Evolutionary conservation across 1,284 basidiomycete genomes (phyloP).

Genomic region (Entoloma clypeatum): DNA sequence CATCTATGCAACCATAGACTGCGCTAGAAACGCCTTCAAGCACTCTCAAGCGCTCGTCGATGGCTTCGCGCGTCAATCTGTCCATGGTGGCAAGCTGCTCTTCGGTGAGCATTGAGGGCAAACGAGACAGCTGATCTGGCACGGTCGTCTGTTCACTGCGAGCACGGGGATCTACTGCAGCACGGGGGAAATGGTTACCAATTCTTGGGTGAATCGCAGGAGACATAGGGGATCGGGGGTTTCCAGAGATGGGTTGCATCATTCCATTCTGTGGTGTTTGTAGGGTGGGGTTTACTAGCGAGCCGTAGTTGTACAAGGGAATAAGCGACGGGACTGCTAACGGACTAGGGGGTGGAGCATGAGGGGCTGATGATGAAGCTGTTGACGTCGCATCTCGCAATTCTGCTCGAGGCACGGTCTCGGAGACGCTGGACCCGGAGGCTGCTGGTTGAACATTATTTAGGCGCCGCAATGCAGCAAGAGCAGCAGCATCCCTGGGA

Average conservation of each 20-base stretch:
- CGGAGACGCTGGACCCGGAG: constrained; percentile 9
- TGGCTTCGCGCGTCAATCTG: constrained; percentile 65
- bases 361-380: background rate
- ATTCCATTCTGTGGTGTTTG: background rate
- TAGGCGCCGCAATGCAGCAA: constrained; percentile 39
- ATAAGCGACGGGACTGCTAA: constrained; percentile 48
- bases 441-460: constrained; percentile 8
- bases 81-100: constrained; percentile 61
- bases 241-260: too few relatives aligned
- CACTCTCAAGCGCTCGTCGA: constrained; percentile 77
- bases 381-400: background rate
- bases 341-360: constrained; percentile 3
- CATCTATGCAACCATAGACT: constrained; percentile 69
- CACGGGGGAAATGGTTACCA: background rate
- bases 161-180: background rate
- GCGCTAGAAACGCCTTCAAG: constrained; percentile 71
- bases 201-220: too few relatives aligned
- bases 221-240: too few relatives aligned
- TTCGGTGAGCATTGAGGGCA: constrained; percentile 51
- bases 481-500: constrained; percentile 43
- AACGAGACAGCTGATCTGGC: constrained; percentile 17
- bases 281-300: constrained; percentile 10
- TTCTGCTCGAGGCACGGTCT: background rate
- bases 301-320: constrained; percentile 44
- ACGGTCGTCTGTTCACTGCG: constrained; percentile 3